These are phyloP conservation scores for Russula sp. DNA, from an alignment of 768 basidiomycete genomes.

Conservation along the genomic window DNA sequence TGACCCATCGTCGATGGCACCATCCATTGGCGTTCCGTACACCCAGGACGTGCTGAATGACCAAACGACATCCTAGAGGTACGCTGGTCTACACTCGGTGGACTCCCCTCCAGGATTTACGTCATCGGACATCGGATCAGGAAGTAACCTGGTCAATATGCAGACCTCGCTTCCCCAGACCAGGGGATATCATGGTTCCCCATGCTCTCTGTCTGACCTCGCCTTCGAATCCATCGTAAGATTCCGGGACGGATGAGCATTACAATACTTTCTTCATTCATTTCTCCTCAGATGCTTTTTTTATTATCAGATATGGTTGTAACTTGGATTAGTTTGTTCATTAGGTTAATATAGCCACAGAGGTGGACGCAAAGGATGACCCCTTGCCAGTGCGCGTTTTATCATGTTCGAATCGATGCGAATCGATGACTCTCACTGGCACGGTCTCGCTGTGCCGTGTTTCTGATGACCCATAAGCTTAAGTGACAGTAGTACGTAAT, in stretches of 20 bases:
- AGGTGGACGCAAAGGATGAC: background rate
- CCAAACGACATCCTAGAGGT: background rate
- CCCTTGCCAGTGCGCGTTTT: background rate
- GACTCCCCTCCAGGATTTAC: too few species aligned
- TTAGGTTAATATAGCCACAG: background rate
- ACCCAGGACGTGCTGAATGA: background rate
- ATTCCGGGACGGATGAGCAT: background rate
- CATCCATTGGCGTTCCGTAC: too few species aligned
- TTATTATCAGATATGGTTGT: background rate
- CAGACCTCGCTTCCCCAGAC: background rate
- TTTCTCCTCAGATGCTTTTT: background rate
- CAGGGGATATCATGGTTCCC: background rate
- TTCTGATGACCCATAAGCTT: too few species aligned
- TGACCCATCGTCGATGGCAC: background rate
- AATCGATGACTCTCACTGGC: too few species aligned
- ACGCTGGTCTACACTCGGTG: background rate
- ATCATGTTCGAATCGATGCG: too few species aligned
- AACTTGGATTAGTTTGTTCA: too few species aligned
- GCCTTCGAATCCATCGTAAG: background rate
- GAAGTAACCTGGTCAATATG: background rate
- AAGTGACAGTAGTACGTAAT: too few species aligned
- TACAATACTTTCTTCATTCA: background rate
- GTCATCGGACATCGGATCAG: background rate
- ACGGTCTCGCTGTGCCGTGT: too few species aligned
- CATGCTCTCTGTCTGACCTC: background rate